These are phyloP conservation scores for Pulveroboletus sp. DNA, from an alignment of 768 basidiomycete genomes.

Conservation along the genomic window DNA sequence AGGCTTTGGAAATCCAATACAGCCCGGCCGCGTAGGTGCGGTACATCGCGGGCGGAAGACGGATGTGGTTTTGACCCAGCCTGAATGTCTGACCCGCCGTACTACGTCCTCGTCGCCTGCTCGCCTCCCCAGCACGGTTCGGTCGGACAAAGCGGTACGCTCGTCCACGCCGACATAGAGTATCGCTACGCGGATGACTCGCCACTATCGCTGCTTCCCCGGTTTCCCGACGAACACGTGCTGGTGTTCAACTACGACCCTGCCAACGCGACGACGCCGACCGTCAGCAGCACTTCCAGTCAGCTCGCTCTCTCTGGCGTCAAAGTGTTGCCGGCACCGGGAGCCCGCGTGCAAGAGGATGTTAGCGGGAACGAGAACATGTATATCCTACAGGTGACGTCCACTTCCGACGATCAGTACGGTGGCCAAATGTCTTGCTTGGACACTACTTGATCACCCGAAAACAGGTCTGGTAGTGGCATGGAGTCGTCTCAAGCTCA, in stretches of 20 bases:
- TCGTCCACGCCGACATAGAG: conserved; percentile 67
- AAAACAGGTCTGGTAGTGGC: conserved; percentile 7
- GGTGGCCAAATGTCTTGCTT: background rate
- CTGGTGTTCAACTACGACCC: conserved; percentile 70
- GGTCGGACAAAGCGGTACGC: conserved; percentile 34
- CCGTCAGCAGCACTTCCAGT: conserved; percentile 48
- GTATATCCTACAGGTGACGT: conserved; percentile 69
- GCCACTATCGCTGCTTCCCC: conserved; percentile 60
- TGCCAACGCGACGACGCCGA: conserved; percentile 35
- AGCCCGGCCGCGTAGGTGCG: conserved; percentile 37
- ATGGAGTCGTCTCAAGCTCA: conserved; percentile 29
- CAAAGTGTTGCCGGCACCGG: conserved; percentile 70
- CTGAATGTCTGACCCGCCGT: conserved; percentile 42
- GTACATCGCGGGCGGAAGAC: conserved; percentile 12
- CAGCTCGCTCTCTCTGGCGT: conserved; percentile 52
- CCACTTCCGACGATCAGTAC: conserved; percentile 45
- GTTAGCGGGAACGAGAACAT: conserved; percentile 56
- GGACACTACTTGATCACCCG: background rate
- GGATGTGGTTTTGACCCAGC: background rate
- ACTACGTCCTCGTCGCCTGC: conserved; percentile 67
- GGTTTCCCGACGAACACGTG: conserved; percentile 61
- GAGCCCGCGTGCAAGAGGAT: conserved; percentile 54
- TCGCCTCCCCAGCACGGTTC: conserved; percentile 39
- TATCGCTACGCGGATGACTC: conserved; percentile 83
- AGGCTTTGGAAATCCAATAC: conserved; percentile 49